Evolutionary conservation across 768 basidiomycete species (phyloP), one percentile per base, ranked within the genome.

Genomic region (Mycena sanguinolenta): DNA sequence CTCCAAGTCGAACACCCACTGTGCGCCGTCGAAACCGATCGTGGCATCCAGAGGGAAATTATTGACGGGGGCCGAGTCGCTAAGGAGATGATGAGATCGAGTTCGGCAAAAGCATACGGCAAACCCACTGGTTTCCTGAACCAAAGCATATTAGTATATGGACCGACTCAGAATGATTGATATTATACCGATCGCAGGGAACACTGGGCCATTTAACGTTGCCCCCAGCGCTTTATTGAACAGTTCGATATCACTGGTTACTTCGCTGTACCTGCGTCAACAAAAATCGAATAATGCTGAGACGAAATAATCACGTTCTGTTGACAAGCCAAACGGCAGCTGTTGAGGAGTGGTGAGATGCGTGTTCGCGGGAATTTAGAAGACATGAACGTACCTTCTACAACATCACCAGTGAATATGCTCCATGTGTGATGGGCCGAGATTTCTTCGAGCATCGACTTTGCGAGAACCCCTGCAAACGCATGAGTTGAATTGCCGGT

Each of bases 391-490:
- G 55, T 58, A 88, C 89, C 87, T 78, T 90, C 89, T 6, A 90
- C 84, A 8, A 90, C 87, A 74, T 91, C 90, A 8, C 90, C 91
- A 3, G 90, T 92, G 73, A 91, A 91, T 38, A 92, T 85, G 6
- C 87, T 84, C 75, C 89, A 90, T 12, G 77, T 75, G 19, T 82
- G 82, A 21, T 80, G 73, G 8, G 75, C 62, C 42, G 85, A 78
- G 14, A 87, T 82, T 19, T 84, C 83, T 16, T 78, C 74, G 4
- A 90, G 79, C 86, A 90, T 85, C 44, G 85, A 87, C 21, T 86
- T 82, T 0, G 84, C 84, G 32, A 91, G 79, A 1, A 76, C 74
- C 0, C 42, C 70, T 72, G n/a, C 13, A 19, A 55, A 16, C 49
- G 23, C 0, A 28, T 61, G 13, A 32, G 17, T 14, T 14, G 5